Conservation (phyloP, 2,329 filamentous ascomycete genomes). For the Dothideomycetes sp. region DNA sequence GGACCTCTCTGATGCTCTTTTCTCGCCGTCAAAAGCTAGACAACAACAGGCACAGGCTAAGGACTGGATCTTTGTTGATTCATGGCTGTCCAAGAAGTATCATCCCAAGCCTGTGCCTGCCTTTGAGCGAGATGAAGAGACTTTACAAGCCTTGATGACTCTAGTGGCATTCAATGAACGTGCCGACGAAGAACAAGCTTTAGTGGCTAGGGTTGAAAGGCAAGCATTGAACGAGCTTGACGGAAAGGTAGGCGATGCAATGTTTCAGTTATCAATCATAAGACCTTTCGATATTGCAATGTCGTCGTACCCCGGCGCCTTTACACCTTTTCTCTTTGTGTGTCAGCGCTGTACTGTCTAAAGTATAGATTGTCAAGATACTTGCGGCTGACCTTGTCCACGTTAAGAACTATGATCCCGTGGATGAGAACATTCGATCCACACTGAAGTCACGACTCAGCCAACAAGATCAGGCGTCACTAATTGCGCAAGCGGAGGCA, state of each 20-base stretch:
- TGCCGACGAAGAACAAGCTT: conserved; percentile 57
- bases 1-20: conserved; percentile 28
- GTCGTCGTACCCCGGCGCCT: not conserved
- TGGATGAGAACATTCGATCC: conserved; percentile 14
- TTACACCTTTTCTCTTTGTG: not conserved
- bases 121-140: conserved; percentile 83
- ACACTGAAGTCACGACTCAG: conserved; percentile 12
- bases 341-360: not conserved
- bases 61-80: conserved; percentile 82
- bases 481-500: conserved; percentile 26
- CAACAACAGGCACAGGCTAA: conserved; percentile 73
- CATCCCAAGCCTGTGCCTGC: conserved; percentile 50
- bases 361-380: not conserved
- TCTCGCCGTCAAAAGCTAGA: conserved; percentile 54
- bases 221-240: conserved; percentile 45
- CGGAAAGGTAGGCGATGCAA: not conserved
- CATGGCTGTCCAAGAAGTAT: conserved; percentile 67
- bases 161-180: conserved; percentile 67
- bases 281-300: not conserved
- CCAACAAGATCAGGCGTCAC: conserved; percentile 17
- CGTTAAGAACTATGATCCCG: not conserved
- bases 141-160: conserved; percentile 61
- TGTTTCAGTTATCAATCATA: not conserved
- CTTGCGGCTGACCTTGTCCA: too few species aligned
- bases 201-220: conserved; percentile 49